Evolutionary conservation across 306 rosid species (phyloP), one percentile per base, ranked within the genome.

Genomic region (Vigna radiata): DNA sequence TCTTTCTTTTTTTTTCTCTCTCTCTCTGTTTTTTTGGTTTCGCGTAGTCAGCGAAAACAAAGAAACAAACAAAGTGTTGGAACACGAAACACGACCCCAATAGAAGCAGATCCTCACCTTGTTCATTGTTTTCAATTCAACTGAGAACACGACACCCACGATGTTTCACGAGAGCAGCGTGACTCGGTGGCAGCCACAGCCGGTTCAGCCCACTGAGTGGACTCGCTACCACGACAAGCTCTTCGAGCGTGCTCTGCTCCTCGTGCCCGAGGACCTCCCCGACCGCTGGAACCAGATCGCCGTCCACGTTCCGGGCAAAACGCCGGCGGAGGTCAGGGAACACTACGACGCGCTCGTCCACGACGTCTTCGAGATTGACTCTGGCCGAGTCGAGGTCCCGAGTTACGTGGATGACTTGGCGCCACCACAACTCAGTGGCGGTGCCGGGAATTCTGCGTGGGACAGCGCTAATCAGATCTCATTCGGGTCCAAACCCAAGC

Each of bases 211-310:
- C 59, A 63, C 56, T 37, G 83, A 73, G 84, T 95, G 98, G 98
- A 89, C 87, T 79, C 88, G 93, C 2, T 33, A 55, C 4, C 89
- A 91, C 18, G 98, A 96, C 75, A 90, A 88, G 90, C 79, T 89
- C 6, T 88, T 96, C 66, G 99, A 96, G 90, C 76, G 81, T 23
- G 98, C 98, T 19, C 82, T 96, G 5, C 82, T 89, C 25, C 5
- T 70, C 16, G 77, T 91, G 43, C 83, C 97, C 1, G 96, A 90
- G 37, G 83, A 85, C 21, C 7, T 16, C 23, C 90, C 90, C 1
- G 84, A 93, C 71, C 88, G 98, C 4, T 96, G 97, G 97, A 88
- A 83, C 41, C 84, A 33, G 83, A 82, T 96, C 48, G 96, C 99
- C 16, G 86, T 66, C 4, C 72, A 17, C 1, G 83, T 96, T 1